Base-by-base conservation (phyloP, 768 basidiomycete species). In the Tricholoma bakamatsutake region DNA sequence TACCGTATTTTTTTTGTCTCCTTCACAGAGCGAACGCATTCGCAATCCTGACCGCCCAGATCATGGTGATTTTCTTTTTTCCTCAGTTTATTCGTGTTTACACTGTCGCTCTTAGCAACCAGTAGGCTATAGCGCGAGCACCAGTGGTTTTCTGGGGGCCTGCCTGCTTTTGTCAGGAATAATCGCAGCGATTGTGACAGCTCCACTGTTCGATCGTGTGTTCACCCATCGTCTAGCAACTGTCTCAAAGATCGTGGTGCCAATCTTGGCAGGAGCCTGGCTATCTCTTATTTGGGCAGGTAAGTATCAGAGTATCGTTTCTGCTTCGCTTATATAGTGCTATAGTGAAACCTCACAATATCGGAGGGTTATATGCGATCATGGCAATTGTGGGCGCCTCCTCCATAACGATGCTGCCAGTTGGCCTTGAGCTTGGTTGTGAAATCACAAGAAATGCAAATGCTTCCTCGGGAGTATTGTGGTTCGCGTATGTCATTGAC, bases 401-500 rank as follows among this genome's bases (percentile, higher is more conserved):
- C 47, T 83, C 84, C 2, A 59, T 93, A 54, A 80, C 83, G 2
- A 78, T 93, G 71, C 77, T 94, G 2, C 90, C 91, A 1, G 76
- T 93, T 30, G 83, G 75, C 1, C 72, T 94, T 54, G 91, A 94
- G 64, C 80, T 94, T 18, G 85, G 80, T 12, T 87, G 84, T 37
- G 92, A 94, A 66, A 65, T 93, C 18, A 90, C 90, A 6, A 76
- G 88, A 55, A 91, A 90, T 63, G 80, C 90, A 1, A 88, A 90
- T 55, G 83, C 80, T 1, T 90, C 88, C 57, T 79, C 89, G 0
- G 86, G 90, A 0, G 66, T 90, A 27, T 63, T 93, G 21, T 93
- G 90, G 90, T 84, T 84, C 69, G 71, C 74, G 86, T 89, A 64
- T 55, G 84, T 75, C 24, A 45, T 51, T 35, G 46, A 35, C 15